These are phyloP conservation scores for Melanomma pulvis-pyrius DNA, from an alignment of 495 filamentous ascomycete species.

Conservation along the genomic window DNA sequence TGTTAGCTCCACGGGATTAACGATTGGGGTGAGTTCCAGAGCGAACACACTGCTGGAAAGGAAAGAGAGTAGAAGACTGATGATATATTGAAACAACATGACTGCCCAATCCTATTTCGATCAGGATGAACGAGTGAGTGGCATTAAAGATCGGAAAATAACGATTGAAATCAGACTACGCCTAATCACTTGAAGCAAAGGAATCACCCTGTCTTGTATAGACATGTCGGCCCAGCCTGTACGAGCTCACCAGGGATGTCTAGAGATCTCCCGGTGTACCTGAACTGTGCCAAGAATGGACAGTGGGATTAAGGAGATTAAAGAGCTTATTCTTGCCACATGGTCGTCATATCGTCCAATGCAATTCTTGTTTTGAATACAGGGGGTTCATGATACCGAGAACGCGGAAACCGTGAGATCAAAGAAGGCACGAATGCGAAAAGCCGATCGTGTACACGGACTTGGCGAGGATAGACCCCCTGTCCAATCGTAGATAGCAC, in stretches of 20 bases:
- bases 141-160: neutral
- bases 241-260: neutral
- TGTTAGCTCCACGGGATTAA: neutral
- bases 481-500: neutral
- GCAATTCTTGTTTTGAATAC: neutral
- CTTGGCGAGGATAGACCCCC: slow-evolving; percentile 8
- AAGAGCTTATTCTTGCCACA: slow-evolving; percentile 20
- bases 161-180: neutral
- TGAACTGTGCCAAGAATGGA: slow-evolving; percentile 19
- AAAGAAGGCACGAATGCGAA: slow-evolving; percentile 25
- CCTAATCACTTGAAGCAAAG: neutral
- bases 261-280: slow-evolving; percentile 12
- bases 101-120: neutral
- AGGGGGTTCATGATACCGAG: neutral
- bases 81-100: slow-evolving; percentile 4
- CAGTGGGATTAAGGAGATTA: slow-evolving; percentile 22
- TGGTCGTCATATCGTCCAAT: slow-evolving; percentile 2
- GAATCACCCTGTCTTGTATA: slow-evolving; percentile 7
- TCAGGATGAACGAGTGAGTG: neutral
- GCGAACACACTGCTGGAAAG: slow-evolving; percentile 1
- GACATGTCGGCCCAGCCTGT: neutral
- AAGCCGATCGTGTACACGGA: slow-evolving; percentile 19
- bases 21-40: slow-evolving; percentile 12
- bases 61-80: neutral
- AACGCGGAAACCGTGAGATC: slow-evolving; percentile 8